Evolutionary conservation across 805 yeast species (phyloP), one percentile per base, ranked within the genome.

Genomic region (Schizosaccharomyces pombe): DNA sequence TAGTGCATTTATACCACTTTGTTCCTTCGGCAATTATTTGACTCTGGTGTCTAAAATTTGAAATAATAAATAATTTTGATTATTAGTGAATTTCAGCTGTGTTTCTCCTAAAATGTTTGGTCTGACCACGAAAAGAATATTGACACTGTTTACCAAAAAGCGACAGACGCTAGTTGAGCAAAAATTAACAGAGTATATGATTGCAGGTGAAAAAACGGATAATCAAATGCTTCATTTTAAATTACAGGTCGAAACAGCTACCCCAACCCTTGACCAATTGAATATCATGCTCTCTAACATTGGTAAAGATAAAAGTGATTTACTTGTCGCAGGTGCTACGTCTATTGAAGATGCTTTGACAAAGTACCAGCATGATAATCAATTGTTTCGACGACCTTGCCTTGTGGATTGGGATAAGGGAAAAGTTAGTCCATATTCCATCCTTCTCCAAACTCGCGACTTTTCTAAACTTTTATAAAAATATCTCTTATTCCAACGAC

Each of bases 341-440:
- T 28, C 32, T 47, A 30, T 47, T 12, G 19, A 29, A 19, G 52
- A 47, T 5, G 52, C 52, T 16, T 28, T 47, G 16, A 29, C 19
- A 16, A 29, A 47, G 26, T 47, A 28, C 6, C 19, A 47, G 26
- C 19, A 4, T 19, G 52, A 47, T 47, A 16, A 16, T 22, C 32
- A 26, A 5, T 8, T 12, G 8, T 47, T 47, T 47, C n/a, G 30
- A 14, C 30, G 52, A 16, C 52, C 52, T 14, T 26, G 30, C 14
- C 32, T 47, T 26, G 52, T 47, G 22, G 52, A 47, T 19, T 47
- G 52, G 52, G 52, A 47, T 12, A 47, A 47, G 33, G 52, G 52
- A 24, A 26, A 29, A 29, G 32, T 47, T 16, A 37, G 43, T 37
- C 43, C 43, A 5, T 37, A 37, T 3, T 37, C 43, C 22, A 1